phyloP scores from a whole-genome alignment of 306 rosid species.

The Cicer bijugum region DNA sequence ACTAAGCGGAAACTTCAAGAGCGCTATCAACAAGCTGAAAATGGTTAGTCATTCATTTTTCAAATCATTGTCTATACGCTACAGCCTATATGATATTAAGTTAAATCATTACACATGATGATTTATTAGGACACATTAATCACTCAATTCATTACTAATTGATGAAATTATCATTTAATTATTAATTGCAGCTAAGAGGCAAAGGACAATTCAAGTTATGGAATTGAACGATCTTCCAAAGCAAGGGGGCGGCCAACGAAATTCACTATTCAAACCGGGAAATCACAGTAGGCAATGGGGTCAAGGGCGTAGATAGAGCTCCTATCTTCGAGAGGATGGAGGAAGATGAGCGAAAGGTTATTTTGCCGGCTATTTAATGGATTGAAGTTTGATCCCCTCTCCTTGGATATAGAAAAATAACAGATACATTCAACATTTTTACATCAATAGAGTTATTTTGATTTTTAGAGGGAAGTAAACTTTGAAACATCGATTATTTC shows the following conservation, averaged over 20 bases:
- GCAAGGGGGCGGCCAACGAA: slow-evolving; percentile 62
- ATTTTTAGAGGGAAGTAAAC: slow-evolving; percentile 51
- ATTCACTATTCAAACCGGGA: slow-evolving; percentile 64
- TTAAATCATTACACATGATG: background rate
- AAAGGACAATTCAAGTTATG: slow-evolving; percentile 91
- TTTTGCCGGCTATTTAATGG: slow-evolving; percentile 27
- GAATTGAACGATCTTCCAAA: slow-evolving; percentile 87
- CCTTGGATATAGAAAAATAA: slow-evolving; percentile 48
- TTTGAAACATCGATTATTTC: slow-evolving; percentile 50
- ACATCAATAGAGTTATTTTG: slow-evolving; percentile 40
- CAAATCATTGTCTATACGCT: background rate
- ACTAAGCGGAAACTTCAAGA: slow-evolving; percentile 95
- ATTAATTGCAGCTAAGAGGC: slow-evolving; percentile 78
- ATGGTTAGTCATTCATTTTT: slow-evolving; percentile 54
- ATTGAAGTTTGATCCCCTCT: slow-evolving; percentile 41
- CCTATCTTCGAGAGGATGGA: slow-evolving; percentile 8
- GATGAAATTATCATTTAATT: slow-evolving; percentile 34
- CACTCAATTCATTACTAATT: slow-evolving; percentile 19
- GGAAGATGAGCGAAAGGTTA: slow-evolving; percentile 42
- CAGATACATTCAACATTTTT: slow-evolving; percentile 51
- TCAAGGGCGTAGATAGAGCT: slow-evolving; percentile 57
- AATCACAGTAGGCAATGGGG: slow-evolving; percentile 67
- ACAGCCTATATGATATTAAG: background rate
- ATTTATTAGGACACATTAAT: background rate
- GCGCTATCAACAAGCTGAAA: slow-evolving; percentile 92